Conservation (phyloP, 2,329 filamentous ascomycete species). For the Tothia fuscella region DNA sequence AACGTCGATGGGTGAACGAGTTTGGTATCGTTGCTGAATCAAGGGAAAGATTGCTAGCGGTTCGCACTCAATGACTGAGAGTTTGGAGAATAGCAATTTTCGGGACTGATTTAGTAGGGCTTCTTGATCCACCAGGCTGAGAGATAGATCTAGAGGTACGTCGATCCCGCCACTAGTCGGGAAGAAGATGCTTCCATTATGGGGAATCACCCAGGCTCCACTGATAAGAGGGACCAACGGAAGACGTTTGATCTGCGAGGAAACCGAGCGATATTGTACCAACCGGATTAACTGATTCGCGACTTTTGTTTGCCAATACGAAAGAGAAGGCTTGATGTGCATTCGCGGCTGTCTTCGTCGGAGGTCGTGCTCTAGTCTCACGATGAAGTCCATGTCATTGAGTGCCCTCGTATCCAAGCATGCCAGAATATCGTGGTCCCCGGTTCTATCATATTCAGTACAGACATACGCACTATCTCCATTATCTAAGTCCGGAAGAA, state of each 20-base stretch:
- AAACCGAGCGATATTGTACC: neutral
- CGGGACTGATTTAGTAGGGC: constrained; percentile 1
- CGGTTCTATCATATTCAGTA: constrained; percentile 3
- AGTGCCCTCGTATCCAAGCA: neutral
- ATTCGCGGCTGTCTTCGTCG: neutral
- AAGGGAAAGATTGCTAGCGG: constrained; percentile 8
- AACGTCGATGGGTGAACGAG: neutral
- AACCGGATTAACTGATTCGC: neutral
- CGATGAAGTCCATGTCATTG: constrained; percentile 2
- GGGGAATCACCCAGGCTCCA: constrained; percentile 4
- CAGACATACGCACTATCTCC: constrained; percentile 3
- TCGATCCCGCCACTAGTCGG: constrained; percentile 7
- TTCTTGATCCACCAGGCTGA: constrained; percentile 6
- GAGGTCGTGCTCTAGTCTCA: constrained; percentile 4
- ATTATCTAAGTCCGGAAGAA: constrained; percentile 1
- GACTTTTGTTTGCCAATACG: constrained; percentile 8
- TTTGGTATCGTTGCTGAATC: constrained; percentile 5
- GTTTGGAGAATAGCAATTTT: constrained; percentile 1
- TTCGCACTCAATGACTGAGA: constrained; percentile 8
- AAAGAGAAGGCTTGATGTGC: neutral
- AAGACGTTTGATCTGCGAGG: neutral
- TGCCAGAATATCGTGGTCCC: constrained; percentile 8
- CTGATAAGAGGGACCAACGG: constrained; percentile 8
- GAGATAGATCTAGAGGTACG: constrained; percentile 5
- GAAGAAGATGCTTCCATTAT: constrained; percentile 9